A percentile compares a stretch with the other conserved stretches of the same genome.
Evolutionary conservation across 1,284 basidiomycete genomes (phyloP).

Genomic region (Cutaneotrichosporon spelunceum): DNA sequence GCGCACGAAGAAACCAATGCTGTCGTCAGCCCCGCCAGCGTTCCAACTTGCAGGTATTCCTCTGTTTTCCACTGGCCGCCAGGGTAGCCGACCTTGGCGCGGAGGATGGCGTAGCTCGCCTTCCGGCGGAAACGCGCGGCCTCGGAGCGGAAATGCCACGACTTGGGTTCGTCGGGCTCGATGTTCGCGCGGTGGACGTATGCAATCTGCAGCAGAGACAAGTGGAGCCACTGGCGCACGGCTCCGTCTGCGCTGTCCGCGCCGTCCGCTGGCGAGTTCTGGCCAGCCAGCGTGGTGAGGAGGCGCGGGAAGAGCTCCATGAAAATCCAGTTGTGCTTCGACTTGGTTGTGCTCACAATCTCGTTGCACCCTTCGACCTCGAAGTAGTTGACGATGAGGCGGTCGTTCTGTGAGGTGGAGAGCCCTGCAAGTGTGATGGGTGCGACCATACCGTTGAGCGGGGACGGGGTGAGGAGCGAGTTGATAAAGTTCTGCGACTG

Average conservation of each 20-base stretch:
- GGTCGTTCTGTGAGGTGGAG: constrained; percentile 9
- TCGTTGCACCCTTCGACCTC: constrained; percentile 25
- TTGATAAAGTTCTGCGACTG: constrained; percentile 9
- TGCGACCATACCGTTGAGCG: constrained; percentile 9
- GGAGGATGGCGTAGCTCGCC: constrained; percentile 22
- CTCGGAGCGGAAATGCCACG: constrained; percentile 16
- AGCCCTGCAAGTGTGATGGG: constrained; percentile 17
- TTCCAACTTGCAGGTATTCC: constrained; percentile 20
- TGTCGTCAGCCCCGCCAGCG: neutral
- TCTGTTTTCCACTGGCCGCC: constrained; percentile 24
- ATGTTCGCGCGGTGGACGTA: constrained; percentile 27
- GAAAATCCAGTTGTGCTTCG: constrained; percentile 29
- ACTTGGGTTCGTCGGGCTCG: constrained; percentile 16
- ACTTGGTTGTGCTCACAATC: constrained; percentile 20
- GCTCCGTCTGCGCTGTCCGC: neutral
- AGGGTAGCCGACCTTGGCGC: constrained; percentile 20
- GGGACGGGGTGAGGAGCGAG: constrained; percentile 12
- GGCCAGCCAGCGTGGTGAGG: constrained; percentile 9
- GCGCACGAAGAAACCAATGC: constrained; percentile 27
- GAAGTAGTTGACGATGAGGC: constrained; percentile 23
- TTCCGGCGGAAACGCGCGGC: constrained; percentile 12
- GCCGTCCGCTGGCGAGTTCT: constrained; percentile 9
- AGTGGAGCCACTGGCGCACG: constrained; percentile 20
- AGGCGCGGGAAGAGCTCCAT: constrained; percentile 26
- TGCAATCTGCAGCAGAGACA: constrained; percentile 22